These are phyloP conservation scores for Neurospora terricola DNA, from an alignment of 495 filamentous ascomycete species.

Conservation along the genomic window DNA sequence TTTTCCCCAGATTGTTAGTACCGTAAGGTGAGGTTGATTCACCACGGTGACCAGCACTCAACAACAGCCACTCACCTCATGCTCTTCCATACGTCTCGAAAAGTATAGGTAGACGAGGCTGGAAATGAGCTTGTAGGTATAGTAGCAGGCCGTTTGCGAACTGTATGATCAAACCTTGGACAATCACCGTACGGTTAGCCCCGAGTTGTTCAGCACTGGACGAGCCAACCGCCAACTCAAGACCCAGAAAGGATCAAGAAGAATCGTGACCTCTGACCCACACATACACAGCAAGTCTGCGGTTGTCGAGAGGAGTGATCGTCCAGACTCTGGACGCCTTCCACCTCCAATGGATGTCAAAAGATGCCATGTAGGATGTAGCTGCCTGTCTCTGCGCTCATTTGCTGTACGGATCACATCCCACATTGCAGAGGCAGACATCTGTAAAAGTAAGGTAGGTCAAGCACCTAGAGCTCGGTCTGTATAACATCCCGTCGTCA, in stretches of 20 bases:
- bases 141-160: not conserved
- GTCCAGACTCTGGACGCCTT: not conserved
- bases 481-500: not conserved
- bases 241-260: not conserved
- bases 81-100: not conserved
- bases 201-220: not conserved
- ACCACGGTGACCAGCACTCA: not conserved
- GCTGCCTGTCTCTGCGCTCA: not conserved
- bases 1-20: not conserved
- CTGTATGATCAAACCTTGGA: not conserved
- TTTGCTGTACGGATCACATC: not conserved
- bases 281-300: not conserved
- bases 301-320: not conserved
- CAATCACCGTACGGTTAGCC: not conserved
- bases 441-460: not conserved
- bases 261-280: not conserved
- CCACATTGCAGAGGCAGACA: not conserved
- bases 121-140: not conserved
- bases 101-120: not conserved
- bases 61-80: not conserved
- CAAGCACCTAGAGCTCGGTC: not conserved
- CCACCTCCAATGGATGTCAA: not conserved
- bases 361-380: not conserved
- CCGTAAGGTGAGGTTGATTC: not conserved
- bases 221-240: not conserved